These are phyloP conservation scores for Volutella citrinella DNA, from an alignment of 2,329 filamentous ascomycete species.

Conservation along the genomic window DNA sequence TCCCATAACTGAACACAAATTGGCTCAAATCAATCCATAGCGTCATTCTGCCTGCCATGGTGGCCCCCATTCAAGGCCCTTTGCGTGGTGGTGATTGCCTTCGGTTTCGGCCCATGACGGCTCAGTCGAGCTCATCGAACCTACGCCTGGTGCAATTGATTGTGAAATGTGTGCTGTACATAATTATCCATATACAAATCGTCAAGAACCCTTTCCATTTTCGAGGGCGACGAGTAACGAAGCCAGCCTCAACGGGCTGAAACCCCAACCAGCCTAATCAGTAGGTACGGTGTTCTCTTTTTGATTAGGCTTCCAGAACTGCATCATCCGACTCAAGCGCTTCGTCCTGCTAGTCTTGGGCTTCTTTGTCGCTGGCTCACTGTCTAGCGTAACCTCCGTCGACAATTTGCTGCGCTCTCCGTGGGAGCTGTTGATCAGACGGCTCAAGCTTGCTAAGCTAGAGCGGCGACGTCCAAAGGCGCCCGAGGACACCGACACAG, in stretches of 20 bases:
- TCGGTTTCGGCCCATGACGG: too few species aligned
- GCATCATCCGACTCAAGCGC: slow-evolving; percentile 70
- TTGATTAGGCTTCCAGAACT: slow-evolving; percentile 71
- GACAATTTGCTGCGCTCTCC: slow-evolving; percentile 73
- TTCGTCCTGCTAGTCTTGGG: slow-evolving; percentile 62
- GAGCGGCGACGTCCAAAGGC: slow-evolving; percentile 68
- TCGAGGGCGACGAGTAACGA: too few species aligned
- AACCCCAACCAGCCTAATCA: too few species aligned
- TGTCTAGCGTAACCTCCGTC: slow-evolving; percentile 60
- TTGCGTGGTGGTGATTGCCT: too few species aligned
- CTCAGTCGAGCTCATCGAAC: too few species aligned
- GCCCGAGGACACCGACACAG: slow-evolving; percentile 59
- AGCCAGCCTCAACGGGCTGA: too few species aligned
- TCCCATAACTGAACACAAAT: slow-evolving; percentile 16
- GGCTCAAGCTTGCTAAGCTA: slow-evolving; percentile 73
- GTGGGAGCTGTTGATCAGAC: slow-evolving; percentile 71
- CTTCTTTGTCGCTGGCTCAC: slow-evolving; percentile 53
- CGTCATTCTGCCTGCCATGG: slow-evolving; percentile 11
- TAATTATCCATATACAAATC: slow-evolving; percentile 36
- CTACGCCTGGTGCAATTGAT: slow-evolving; percentile 8
- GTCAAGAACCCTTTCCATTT: too few species aligned
- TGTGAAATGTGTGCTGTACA: slow-evolving; percentile 32
- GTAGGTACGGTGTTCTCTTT: slow-evolving; percentile 39
- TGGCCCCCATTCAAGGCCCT: slow-evolving; percentile 6
- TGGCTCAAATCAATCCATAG: slow-evolving; percentile 13